Evolutionary conservation across 106 monocot species (phyloP).

Genomic region (Dendrobium huoshanense): DNA sequence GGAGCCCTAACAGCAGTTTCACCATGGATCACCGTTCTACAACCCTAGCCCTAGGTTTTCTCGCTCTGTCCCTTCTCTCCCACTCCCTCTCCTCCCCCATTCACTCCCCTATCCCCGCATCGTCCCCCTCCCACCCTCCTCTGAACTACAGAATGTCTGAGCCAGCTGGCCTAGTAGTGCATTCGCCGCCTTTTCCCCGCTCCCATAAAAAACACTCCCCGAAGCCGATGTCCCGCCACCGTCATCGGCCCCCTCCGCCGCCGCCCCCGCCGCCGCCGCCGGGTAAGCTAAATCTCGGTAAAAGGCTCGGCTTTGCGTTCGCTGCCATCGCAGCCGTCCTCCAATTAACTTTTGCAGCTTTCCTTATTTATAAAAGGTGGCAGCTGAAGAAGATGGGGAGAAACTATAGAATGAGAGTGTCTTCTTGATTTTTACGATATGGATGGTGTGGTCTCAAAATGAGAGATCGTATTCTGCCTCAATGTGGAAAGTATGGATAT

Average conservation of each 20-base stretch:
- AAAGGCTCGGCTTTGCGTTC: conserved; percentile 13
- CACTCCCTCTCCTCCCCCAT: conserved; percentile 3
- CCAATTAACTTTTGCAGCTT: conserved; percentile 8
- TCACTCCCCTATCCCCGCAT: not conserved
- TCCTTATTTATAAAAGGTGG: conserved; percentile 15
- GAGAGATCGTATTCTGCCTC: not conserved
- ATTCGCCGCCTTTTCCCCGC: not conserved
- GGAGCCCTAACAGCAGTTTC: conserved; percentile 3
- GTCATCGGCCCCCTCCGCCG: not conserved
- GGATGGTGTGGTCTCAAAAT: not conserved
- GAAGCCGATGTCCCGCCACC: not conserved
- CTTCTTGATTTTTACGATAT: conserved; percentile 1
- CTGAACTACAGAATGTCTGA: not conserved
- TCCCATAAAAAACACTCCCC: not conserved
- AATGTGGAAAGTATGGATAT: not conserved
- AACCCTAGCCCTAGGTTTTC: not conserved
- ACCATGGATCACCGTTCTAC: not conserved
- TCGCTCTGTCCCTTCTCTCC: not conserved
- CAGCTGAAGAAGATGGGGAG: conserved; percentile 12
- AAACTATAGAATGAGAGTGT: not conserved
- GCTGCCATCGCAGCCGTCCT: conserved; percentile 1
- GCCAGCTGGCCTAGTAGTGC: not conserved
- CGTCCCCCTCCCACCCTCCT: not conserved
- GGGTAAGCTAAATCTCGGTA: conserved; percentile 11
- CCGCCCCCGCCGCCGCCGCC: not conserved